These are phyloP conservation scores for Podila epicladia DNA, from an alignment of 192 early-diverging fungal genomes.

Conservation along the genomic window DNA sequence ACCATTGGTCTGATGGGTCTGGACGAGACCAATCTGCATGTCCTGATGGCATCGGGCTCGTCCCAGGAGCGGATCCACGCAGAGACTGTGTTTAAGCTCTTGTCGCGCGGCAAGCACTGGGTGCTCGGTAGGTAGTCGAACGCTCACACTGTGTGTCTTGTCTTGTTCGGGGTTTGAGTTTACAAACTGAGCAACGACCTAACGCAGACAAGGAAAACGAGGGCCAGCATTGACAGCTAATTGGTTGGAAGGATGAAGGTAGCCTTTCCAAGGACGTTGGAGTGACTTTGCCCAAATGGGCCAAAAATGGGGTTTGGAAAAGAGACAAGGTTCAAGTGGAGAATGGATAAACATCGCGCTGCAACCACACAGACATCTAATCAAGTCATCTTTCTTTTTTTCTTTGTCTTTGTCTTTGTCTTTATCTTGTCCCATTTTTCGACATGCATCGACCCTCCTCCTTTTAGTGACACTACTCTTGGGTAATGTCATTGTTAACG, in stretches of 20 bases:
- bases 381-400: no score
- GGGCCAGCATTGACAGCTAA: background rate
- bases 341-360: background rate
- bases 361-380: background rate
- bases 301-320: background rate
- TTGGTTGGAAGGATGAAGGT: background rate
- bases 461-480: conserved; percentile 90
- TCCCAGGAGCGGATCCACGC: conserved; percentile 73
- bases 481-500: conserved; percentile 90
- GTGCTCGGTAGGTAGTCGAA: conserved; percentile 90
- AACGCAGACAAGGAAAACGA: background rate
- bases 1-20: conserved; percentile 80
- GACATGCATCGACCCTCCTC: background rate
- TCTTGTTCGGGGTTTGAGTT: background rate
- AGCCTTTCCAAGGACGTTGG: background rate
- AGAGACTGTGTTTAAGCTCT: conserved; percentile 53
- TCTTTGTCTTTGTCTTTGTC: no score
- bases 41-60: conserved; percentile 84
- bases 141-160: background rate
- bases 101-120: conserved; percentile 77
- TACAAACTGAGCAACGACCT: background rate
- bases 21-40: conserved; percentile 80
- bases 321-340: background rate
- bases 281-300: conserved; percentile 2
- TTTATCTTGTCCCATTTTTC: background rate